These are phyloP conservation scores for Thelonectria discophora DNA, from an alignment of 2,329 filamentous ascomycete species.

Conservation along the genomic window DNA sequence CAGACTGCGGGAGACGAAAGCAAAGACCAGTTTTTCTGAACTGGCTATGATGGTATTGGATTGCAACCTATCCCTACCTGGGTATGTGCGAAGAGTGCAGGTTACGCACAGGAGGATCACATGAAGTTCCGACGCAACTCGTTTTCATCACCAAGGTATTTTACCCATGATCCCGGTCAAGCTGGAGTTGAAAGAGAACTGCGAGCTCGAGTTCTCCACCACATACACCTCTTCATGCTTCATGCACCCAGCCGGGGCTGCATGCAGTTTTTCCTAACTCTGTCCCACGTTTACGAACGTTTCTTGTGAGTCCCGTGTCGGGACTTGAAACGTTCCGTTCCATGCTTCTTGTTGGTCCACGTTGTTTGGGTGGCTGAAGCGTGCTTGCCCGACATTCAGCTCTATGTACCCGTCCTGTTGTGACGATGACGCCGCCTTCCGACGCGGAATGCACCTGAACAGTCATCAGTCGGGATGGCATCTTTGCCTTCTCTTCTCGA, in stretches of 20 bases:
- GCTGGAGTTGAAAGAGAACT: slow-evolving; percentile 10
- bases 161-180: slow-evolving; percentile 24
- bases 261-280: slow-evolving; percentile 20
- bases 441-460: not conserved
- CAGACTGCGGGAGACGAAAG: slow-evolving; percentile 11
- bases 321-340: slow-evolving; percentile 26
- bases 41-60: not conserved
- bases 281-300: slow-evolving; percentile 25
- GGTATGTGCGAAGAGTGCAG: no score
- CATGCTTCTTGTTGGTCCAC: slow-evolving; percentile 25
- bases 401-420: not conserved
- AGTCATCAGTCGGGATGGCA: not conserved
- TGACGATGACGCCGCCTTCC: not conserved
- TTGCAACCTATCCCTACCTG: no score
- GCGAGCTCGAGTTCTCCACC: slow-evolving; percentile 21
- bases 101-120: no score
- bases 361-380: slow-evolving; percentile 5
- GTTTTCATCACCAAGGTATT: not conserved
- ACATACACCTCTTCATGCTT: slow-evolving; percentile 26
- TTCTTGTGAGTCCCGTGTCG: slow-evolving; percentile 17
- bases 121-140: no score
- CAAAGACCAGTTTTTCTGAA: slow-evolving; percentile 2
- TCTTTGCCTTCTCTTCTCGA: not conserved
- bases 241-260: slow-evolving; percentile 25
- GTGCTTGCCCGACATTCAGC: not conserved